A percentile compares a stretch with the other conserved stretches of the same genome.
These are phyloP conservation scores for Juglanconis oblonga DNA, from an alignment of 2,329 filamentous ascomycete species.

Conservation along the genomic window DNA sequence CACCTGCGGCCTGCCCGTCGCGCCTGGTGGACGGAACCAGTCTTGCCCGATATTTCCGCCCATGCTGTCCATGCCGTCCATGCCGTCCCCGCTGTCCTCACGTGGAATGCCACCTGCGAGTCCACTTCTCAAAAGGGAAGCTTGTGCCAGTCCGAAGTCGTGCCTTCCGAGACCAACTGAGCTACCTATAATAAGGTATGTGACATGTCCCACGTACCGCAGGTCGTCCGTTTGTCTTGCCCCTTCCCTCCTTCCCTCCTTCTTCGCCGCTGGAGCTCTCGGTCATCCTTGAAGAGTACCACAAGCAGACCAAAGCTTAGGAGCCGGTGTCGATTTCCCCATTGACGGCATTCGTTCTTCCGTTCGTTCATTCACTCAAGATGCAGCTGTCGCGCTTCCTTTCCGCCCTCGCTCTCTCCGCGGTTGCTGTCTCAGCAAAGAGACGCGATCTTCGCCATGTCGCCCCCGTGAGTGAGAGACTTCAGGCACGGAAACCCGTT, in stretches of 20 bases:
- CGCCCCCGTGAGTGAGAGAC: conserved; percentile 5
- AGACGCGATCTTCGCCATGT: conserved; percentile 14
- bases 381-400: conserved; percentile 12
- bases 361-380: neutral
- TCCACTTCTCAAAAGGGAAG: too few relatives aligned
- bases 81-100: too few relatives aligned
- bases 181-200: neutral
- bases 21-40: neutral
- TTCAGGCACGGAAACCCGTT: neutral
- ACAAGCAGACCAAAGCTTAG: neutral
- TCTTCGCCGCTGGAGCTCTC: neutral
- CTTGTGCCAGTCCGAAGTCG: too few relatives aligned
- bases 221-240: too few relatives aligned
- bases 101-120: too few relatives aligned
- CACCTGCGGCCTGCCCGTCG: neutral
- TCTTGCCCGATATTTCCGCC: neutral
- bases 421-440: neutral
- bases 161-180: neutral
- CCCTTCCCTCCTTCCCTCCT: neutral
- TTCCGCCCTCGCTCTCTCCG: conserved; percentile 4
- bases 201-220: neutral
- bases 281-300: neutral
- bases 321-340: too few relatives aligned
- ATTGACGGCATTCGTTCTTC: neutral
- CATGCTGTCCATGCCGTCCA: too few relatives aligned